phyloP scores from a whole-genome alignment of 2,329 filamentous ascomycete genomes.

The Exophiala sideris region DNA sequence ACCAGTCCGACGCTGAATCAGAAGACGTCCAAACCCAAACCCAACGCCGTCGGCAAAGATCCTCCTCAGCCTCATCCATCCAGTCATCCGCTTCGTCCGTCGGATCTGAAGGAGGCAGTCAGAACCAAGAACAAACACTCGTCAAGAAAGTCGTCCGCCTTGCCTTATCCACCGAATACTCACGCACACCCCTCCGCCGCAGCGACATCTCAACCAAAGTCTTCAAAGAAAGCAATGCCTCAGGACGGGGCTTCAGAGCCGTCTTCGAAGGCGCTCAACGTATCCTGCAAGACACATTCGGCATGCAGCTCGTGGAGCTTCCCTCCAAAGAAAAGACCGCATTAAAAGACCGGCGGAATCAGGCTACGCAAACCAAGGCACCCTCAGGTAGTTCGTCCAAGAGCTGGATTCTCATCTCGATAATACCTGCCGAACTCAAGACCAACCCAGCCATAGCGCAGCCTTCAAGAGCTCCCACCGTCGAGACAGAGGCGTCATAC shows the following conservation, averaged over 20 bases:
- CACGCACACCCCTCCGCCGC: slow-evolving; percentile 56
- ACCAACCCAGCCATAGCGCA: slow-evolving; percentile 60
- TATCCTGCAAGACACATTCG: slow-evolving; percentile 69
- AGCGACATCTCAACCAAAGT: slow-evolving; percentile 62
- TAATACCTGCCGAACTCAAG: slow-evolving; percentile 66
- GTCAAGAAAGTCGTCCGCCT: slow-evolving; percentile 62
- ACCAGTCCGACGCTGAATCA: slow-evolving; percentile 15
- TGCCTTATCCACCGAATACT: slow-evolving; percentile 59
- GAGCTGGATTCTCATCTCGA: slow-evolving; percentile 73
- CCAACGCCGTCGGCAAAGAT: slow-evolving; percentile 19
- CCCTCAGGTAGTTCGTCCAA: slow-evolving; percentile 56
- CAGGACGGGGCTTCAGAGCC: slow-evolving; percentile 64
- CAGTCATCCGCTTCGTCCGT: neutral
- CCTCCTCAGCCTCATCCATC: slow-evolving; percentile 12
- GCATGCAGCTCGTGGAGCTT: slow-evolving; percentile 88
- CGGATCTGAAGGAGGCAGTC: slow-evolving; percentile 14
- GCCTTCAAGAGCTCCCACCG: slow-evolving; percentile 64
- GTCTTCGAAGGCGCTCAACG: slow-evolving; percentile 76
- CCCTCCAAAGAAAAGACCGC: slow-evolving; percentile 78
- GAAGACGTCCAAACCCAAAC: slow-evolving; percentile 1
- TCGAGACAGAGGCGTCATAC: slow-evolving; percentile 72
- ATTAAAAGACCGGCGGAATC: slow-evolving; percentile 44
- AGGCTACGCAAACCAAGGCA: slow-evolving; percentile 42
- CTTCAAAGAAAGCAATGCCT: slow-evolving; percentile 52
- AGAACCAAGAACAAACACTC: slow-evolving; percentile 39